Conservation (phyloP, 768 basidiomycete species). For the Rhodocollybia butyracea region DNA sequence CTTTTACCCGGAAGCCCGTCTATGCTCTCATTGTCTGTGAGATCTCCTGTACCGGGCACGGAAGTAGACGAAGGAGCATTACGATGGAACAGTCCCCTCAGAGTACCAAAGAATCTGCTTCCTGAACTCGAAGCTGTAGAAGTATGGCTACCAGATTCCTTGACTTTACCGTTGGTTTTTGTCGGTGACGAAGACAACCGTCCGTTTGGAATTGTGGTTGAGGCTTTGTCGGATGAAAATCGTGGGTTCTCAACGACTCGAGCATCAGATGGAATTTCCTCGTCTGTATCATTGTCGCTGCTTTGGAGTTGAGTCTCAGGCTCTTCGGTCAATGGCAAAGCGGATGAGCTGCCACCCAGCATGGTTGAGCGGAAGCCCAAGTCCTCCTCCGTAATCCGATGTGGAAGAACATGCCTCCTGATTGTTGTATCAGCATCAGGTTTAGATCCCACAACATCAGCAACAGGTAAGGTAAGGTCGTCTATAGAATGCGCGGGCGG, state of each 20-base stretch:
- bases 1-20: slow-evolving; percentile 15
- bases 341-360: neutral
- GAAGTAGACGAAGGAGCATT: neutral
- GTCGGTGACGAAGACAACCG: neutral
- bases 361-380: slow-evolving; percentile 7
- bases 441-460: neutral
- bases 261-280: slow-evolving; percentile 15
- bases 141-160: neutral
- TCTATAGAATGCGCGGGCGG: neutral
- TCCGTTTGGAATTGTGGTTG: neutral
- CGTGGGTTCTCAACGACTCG: slow-evolving; percentile 56
- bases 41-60: neutral
- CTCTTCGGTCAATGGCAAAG: neutral
- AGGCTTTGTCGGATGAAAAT: slow-evolving; percentile 27
- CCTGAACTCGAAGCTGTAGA: neutral
- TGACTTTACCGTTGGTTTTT: neutral
- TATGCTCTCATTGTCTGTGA: slow-evolving; percentile 21
- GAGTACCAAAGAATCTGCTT: slow-evolving; percentile 9
- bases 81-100: slow-evolving; percentile 6
- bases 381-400: slow-evolving; percentile 32
- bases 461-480: neutral
- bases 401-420: slow-evolving; percentile 21
- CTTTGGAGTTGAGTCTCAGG: slow-evolving; percentile 20
- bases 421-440: neutral
- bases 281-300: slow-evolving; percentile 30